Percentiles rank a stretch among this genome's conserved stretches.
phyloP scores from a whole-genome alignment of 1,284 basidiomycete species.

The Ganoderma lingzhi region DNA sequence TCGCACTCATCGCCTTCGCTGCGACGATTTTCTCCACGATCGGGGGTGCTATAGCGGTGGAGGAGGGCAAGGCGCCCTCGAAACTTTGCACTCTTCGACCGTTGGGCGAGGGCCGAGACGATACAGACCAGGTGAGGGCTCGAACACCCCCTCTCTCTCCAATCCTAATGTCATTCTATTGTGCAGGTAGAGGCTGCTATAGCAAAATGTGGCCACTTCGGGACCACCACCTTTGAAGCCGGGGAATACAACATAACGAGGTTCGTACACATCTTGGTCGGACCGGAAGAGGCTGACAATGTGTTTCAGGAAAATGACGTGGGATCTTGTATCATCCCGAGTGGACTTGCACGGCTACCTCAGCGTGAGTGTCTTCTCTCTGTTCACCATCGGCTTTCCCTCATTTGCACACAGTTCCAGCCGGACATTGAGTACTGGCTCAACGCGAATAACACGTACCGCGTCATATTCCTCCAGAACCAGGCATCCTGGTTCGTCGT shows the following conservation, averaged over 20 bases:
- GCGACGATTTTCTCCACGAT: neutral
- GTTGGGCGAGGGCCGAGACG: conserved; percentile 49
- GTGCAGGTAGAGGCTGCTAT: conserved; percentile 59
- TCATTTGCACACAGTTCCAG: conserved; percentile 50
- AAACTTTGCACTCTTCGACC: conserved; percentile 47
- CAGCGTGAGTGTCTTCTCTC: conserved; percentile 46
- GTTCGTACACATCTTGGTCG: conserved; percentile 38
- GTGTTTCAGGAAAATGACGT: conserved; percentile 63
- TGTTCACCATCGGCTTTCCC: neutral
- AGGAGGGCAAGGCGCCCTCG: neutral
- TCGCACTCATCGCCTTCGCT: neutral
- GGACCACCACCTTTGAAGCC: conserved; percentile 52
- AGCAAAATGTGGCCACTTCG: conserved; percentile 58
- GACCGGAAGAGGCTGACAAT: neutral
- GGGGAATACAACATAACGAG: conserved; percentile 62
- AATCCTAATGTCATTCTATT: neutral
- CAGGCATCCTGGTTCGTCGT: conserved; percentile 76
- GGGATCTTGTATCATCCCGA: conserved; percentile 58
- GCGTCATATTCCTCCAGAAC: conserved; percentile 69
- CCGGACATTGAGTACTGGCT: conserved; percentile 70
- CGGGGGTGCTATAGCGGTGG: neutral
- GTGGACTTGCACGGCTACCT: conserved; percentile 66
- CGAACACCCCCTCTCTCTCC: neutral
- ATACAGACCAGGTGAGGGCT: conserved; percentile 50
- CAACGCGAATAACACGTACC: conserved; percentile 61